phyloP scores from a whole-genome alignment of 1,139 yeast species.

The Scheffersomyces lignicola region DNA sequence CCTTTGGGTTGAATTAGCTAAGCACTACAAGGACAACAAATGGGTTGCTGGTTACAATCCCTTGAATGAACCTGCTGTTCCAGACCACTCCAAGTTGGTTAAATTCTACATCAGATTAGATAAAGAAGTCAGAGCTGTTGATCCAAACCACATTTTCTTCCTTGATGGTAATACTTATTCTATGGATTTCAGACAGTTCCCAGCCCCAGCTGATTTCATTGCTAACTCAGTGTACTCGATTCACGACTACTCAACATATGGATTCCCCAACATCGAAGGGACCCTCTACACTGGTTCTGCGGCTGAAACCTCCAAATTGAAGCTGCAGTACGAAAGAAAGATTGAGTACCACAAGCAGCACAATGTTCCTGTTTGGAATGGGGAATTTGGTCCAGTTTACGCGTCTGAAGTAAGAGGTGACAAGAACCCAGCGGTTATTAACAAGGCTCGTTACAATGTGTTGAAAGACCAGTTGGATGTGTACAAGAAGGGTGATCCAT shows the following conservation, averaged over 20 bases:
- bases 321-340: constrained; percentile 37
- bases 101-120: constrained; percentile 34
- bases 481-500: constrained; percentile 43
- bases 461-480: constrained; percentile 43
- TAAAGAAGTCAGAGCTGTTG: constrained; percentile 35
- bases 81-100: constrained; percentile 38
- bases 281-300: constrained; percentile 30
- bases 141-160: constrained; percentile 45
- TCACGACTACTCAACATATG: constrained; percentile 42
- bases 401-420: constrained; percentile 42
- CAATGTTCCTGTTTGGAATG: constrained; percentile 51
- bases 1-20: constrained; percentile 43
- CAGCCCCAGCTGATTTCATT: constrained; percentile 24
- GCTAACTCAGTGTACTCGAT: constrained; percentile 47
- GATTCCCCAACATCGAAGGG: constrained; percentile 39
- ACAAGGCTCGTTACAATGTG: constrained; percentile 36
- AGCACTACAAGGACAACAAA: constrained; percentile 38
- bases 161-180: constrained; percentile 50
- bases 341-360: constrained; percentile 37
- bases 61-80: constrained; percentile 46
- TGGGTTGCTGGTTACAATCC: constrained; percentile 53
- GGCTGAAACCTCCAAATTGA: constrained; percentile 30
- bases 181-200: constrained; percentile 47
- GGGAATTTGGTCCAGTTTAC: constrained; percentile 52
- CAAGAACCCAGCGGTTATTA: constrained; percentile 31